Conservation (phyloP, 306 rosid genomes). For the Vigna radiata region DNA sequence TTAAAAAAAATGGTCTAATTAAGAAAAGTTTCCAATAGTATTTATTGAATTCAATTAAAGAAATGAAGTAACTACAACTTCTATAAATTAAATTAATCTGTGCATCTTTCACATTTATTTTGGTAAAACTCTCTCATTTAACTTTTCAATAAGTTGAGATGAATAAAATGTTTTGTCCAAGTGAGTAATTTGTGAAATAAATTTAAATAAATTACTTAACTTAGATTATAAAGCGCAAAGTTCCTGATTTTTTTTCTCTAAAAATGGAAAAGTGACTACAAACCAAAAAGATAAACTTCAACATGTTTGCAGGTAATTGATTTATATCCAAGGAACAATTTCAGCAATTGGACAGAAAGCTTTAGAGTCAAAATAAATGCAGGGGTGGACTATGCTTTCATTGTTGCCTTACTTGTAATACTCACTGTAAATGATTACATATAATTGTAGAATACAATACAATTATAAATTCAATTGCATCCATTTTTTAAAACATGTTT, state of each 20-base stretch:
- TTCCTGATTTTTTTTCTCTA: neutral
- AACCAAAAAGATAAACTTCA: neutral
- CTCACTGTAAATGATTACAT: conserved; percentile 40
- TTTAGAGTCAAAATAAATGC: conserved; percentile 36
- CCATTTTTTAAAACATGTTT: neutral
- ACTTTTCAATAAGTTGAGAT: neutral
- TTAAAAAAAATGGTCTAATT: neutral
- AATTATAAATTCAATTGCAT: neutral
- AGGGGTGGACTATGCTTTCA: conserved; percentile 45
- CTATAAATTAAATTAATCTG: neutral
- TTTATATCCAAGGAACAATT: conserved; percentile 30
- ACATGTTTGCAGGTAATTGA: conserved; percentile 28
- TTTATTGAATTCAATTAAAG: neutral
- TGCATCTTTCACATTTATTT: neutral
- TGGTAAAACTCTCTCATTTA: neutral
- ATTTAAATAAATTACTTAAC: neutral
- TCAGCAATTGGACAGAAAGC: conserved; percentile 37
- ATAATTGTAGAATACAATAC: neutral
- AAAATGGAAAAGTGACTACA: neutral
- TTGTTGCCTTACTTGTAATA: conserved; percentile 40
- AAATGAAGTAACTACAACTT: neutral
- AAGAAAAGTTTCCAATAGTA: neutral
- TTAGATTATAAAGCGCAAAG: neutral
- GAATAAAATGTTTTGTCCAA: neutral
- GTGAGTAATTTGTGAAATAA: neutral